phyloP scores from a whole-genome alignment of 2,329 filamentous ascomycete species.

The Cladosporium sphaerospermum region DNA sequence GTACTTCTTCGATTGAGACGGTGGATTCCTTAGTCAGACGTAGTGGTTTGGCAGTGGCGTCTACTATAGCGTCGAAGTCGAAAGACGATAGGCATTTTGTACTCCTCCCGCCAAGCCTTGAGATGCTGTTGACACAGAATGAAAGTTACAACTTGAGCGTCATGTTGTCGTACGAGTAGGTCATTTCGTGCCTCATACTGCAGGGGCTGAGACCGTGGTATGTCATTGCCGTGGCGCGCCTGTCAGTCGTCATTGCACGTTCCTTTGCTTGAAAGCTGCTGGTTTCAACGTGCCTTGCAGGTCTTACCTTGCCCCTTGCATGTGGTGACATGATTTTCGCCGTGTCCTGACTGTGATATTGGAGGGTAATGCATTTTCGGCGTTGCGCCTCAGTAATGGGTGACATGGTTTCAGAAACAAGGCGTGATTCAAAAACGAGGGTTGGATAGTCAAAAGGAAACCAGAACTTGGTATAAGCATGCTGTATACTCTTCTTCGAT shows the following conservation, averaged over 20 bases:
- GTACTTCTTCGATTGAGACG: background rate
- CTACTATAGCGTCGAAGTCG: background rate
- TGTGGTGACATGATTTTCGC: background rate
- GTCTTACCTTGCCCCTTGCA: slow-evolving; percentile 9
- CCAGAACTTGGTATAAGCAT: slow-evolving; percentile 16
- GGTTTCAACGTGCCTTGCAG: slow-evolving; percentile 9
- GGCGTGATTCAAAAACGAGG: background rate
- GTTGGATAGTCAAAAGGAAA: slow-evolving; percentile 11
- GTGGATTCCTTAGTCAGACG: background rate
- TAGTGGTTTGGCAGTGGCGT: slow-evolving; percentile 2
- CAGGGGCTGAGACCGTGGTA: background rate
- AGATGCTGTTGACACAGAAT: slow-evolving; percentile 4
- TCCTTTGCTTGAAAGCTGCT: slow-evolving; percentile 5
- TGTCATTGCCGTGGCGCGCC: background rate
- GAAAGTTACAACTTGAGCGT: background rate
- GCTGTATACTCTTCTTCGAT: slow-evolving; percentile 6
- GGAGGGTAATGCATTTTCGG: too few relatives aligned
- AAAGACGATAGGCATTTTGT: background rate
- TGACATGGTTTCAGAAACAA: too few relatives aligned
- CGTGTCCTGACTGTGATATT: too few relatives aligned
- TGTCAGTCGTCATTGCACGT: slow-evolving; percentile 6
- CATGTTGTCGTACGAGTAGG: slow-evolving; percentile 7
- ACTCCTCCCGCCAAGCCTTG: background rate
- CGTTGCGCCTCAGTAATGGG: too few relatives aligned
- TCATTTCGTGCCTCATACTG: slow-evolving; percentile 1